These are phyloP conservation scores for Leccinum griseonigrum DNA, from an alignment of 1,284 basidiomycete species.

Conservation along the genomic window DNA sequence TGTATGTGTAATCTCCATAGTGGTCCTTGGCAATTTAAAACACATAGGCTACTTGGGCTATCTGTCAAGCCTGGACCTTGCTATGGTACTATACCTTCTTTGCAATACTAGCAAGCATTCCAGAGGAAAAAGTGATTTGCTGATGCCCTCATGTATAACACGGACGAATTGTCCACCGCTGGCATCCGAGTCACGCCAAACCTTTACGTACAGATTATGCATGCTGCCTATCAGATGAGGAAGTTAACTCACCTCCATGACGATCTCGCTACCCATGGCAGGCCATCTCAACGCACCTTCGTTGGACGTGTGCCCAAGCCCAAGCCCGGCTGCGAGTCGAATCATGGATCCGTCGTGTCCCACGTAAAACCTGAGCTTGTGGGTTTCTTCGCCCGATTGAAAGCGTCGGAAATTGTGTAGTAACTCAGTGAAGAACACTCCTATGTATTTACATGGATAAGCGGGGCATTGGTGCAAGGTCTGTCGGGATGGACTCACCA, in stretches of 20 bases:
- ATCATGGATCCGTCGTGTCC: conserved; percentile 54
- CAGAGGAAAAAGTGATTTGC: too few species aligned
- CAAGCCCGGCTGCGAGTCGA: conserved; percentile 45
- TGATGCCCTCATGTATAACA: conserved; percentile 43
- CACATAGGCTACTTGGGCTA: too few species aligned
- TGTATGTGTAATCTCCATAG: too few species aligned
- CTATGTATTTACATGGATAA: conserved; percentile 14
- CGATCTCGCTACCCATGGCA: conserved; percentile 49
- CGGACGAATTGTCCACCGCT: conserved; percentile 38
- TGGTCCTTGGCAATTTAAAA: too few species aligned
- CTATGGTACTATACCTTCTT: too few species aligned
- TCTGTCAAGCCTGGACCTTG: too few species aligned
- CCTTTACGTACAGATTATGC: conserved; percentile 28
- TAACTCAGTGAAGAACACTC: conserved; percentile 39
- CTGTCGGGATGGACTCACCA: conserved; percentile 30
- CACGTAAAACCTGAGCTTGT: conserved; percentile 44
- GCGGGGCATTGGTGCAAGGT: not conserved
- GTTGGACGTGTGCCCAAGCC: conserved; percentile 36
- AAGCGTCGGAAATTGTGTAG: conserved; percentile 32
- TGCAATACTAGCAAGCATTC: too few species aligned
- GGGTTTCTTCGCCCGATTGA: conserved; percentile 31
- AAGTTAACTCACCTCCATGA: conserved; percentile 42
- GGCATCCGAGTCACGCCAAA: conserved; percentile 36
- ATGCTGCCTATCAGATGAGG: not conserved
- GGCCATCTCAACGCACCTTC: conserved; percentile 44